Evolutionary conservation across 148 eudicot genomes (phyloP), one percentile per base, ranked within the genome.

Genomic region (Rhododendron williamsianum): DNA sequence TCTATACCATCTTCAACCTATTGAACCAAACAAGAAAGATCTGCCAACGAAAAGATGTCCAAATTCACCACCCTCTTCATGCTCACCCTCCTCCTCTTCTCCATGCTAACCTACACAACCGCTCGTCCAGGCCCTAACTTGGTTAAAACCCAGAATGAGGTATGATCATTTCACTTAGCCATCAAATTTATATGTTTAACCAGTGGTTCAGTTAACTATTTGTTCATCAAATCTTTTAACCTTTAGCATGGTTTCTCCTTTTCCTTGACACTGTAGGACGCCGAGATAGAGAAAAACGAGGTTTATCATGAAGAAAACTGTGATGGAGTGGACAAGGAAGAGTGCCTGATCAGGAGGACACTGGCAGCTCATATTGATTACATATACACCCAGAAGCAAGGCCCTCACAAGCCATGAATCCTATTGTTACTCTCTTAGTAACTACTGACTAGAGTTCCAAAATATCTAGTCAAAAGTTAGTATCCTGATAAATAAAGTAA

Each of bases 281-380:
- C 65, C 3, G 81, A 76, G 48, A 48, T 3, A 0, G 80, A 51
- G 78, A 73, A 48, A 10, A 49, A 23, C 6, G 35, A 12, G 56
- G 82, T 84, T 73, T 23, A 25, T 73, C 38, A 63, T 2, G 84
- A 63, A 65, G 84, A 11, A 13, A 65, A 23, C 16, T 84, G 86
- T 36, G 86, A 84, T 51, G 86, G 86, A 54, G 80, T 38, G 86
- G 27, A 76, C 35, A 36, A 74, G 52, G 81, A 84, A 21, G 86
- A 74, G 72, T 84, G 86, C 81, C 63, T 84, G 82, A 60, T 78
- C 23, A 84, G 74, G 74, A 84, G 86, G 82, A 84, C 86, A 15
- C 82, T 84, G 38, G 81, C 56, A 1, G 86, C 86, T 77, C 86
- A 84, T 84, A 16, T 77, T 12, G 86, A 84, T 77, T 84, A 84